These are phyloP conservation scores for Colletotrichum brevisporum DNA, from an alignment of 2,329 filamentous ascomycete species.

Conservation along the genomic window DNA sequence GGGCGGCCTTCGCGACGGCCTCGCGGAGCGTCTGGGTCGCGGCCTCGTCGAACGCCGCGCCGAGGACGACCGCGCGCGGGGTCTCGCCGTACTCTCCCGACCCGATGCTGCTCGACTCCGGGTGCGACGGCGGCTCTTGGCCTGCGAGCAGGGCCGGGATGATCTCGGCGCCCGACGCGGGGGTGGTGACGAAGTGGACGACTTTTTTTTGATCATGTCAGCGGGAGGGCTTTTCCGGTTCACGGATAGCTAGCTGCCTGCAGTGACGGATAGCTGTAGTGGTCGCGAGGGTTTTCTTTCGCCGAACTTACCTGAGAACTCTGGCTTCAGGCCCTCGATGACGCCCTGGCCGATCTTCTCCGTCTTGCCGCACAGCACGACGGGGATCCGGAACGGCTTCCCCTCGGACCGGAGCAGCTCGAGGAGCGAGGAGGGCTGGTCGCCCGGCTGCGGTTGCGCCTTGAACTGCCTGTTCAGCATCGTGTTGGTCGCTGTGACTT, in stretches of 20 bases:
- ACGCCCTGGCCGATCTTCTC: constrained; percentile 44
- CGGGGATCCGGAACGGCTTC: constrained; percentile 26
- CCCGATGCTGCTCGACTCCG: constrained; percentile 40
- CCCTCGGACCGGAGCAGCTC: not conserved
- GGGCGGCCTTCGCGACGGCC: constrained; percentile 5
- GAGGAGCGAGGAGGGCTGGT: constrained; percentile 7
- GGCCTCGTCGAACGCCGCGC: constrained; percentile 36
- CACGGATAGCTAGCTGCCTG: not conserved
- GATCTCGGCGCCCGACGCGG: constrained; percentile 34
- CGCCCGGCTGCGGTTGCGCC: constrained; percentile 1
- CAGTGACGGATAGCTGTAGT: too few relatives aligned
- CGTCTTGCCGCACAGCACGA: constrained; percentile 45
- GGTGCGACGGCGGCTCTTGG: constrained; percentile 25
- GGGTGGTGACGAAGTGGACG: constrained; percentile 39
- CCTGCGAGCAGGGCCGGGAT: constrained; percentile 37
- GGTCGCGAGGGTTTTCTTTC: not conserved
- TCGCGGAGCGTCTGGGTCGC: constrained; percentile 15
- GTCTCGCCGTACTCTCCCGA: constrained; percentile 33
- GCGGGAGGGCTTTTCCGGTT: not conserved
- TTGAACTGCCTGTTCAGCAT: constrained; percentile 28
- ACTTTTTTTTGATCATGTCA: constrained; percentile 15
- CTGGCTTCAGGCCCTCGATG: constrained; percentile 45
- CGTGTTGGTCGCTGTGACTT: not conserved
- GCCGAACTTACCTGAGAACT: constrained; percentile 44
- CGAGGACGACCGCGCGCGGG: constrained; percentile 37